phyloP scores from a whole-genome alignment of 2,329 filamentous ascomycete species.

The Didymella pinodella region DNA sequence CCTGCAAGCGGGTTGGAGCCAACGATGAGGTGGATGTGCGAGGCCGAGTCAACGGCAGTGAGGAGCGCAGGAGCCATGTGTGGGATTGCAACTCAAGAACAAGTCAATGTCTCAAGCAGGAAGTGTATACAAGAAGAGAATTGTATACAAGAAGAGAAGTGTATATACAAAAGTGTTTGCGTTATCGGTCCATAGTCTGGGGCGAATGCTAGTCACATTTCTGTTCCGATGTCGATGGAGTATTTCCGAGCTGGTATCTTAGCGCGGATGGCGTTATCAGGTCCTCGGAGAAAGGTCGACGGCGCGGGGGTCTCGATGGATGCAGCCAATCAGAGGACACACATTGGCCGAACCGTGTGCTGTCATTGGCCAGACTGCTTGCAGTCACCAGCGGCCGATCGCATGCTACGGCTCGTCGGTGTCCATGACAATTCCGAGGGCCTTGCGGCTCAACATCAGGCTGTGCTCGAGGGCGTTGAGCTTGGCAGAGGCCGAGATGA shows the following conservation, averaged over 20 bases:
- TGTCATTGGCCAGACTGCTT: neutral
- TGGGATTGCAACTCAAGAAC: constrained; percentile 8
- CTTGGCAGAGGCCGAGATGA: constrained; percentile 85
- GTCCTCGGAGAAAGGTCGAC: constrained; percentile 10
- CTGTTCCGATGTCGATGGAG: constrained; percentile 20
- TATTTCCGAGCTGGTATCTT: constrained; percentile 20
- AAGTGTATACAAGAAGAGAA: neutral
- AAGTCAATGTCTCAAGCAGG: constrained; percentile 19
- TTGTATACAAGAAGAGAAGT: neutral
- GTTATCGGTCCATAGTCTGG: constrained; percentile 3
- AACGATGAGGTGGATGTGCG: constrained; percentile 82
- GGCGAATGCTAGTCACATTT: constrained; percentile 21
- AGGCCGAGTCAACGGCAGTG: constrained; percentile 73
- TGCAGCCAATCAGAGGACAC: constrained; percentile 13
- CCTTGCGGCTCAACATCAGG: constrained; percentile 72
- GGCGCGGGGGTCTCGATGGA: neutral
- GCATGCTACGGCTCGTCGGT: constrained; percentile 55
- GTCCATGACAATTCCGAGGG: constrained; percentile 80
- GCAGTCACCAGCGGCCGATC: constrained; percentile 5
- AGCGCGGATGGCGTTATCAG: constrained; percentile 19
- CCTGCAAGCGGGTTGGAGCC: constrained; percentile 89
- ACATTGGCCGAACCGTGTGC: constrained; percentile 3
- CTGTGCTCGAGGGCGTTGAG: constrained; percentile 78
- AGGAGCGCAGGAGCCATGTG: constrained; percentile 67
- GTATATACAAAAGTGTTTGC: constrained; percentile 2